These are phyloP conservation scores for Pseudogymnoascus sp. DNA, from an alignment of 2,329 filamentous ascomycete genomes.

Conservation along the genomic window DNA sequence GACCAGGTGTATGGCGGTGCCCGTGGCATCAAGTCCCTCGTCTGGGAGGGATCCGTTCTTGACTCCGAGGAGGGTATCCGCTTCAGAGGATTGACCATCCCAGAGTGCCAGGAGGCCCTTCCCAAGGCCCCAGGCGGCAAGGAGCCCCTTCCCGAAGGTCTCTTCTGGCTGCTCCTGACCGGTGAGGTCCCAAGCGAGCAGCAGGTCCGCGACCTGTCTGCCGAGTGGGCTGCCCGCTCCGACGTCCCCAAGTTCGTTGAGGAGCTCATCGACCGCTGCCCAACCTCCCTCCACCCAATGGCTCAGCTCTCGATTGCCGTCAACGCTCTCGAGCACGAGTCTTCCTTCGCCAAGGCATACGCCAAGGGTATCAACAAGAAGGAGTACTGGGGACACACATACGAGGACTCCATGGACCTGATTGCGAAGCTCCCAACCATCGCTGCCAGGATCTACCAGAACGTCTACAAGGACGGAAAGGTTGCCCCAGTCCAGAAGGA, in stretches of 20 bases:
- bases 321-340: constrained; percentile 96
- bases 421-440: constrained; percentile 99
- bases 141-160: constrained; percentile 96
- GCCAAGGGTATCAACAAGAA: constrained; percentile 99
- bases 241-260: constrained; percentile 96
- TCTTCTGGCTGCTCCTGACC: constrained; percentile 99
- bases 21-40: constrained; percentile 95
- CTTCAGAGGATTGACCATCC: constrained; percentile 98
- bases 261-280: constrained; percentile 99
- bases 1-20: constrained; percentile 99
- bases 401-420: constrained; percentile 99
- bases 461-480: constrained; percentile 99
- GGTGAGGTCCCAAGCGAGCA: constrained; percentile 96
- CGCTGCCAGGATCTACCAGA: constrained; percentile 98
- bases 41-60: constrained; percentile 98
- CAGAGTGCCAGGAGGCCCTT: constrained; percentile 94
- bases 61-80: constrained; percentile 98
- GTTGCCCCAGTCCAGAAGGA: constrained; percentile 93
- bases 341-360: constrained; percentile 95
- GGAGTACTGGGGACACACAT: constrained; percentile 99
- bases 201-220: constrained; percentile 95
- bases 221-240: constrained; percentile 97
- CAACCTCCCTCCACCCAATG: constrained; percentile 98
- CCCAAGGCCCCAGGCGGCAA: constrained; percentile 94
- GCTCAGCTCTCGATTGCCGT: constrained; percentile 98